phyloP scores from a whole-genome alignment of 2,329 filamentous ascomycete genomes.

The Colletotrichum sp. region DNA sequence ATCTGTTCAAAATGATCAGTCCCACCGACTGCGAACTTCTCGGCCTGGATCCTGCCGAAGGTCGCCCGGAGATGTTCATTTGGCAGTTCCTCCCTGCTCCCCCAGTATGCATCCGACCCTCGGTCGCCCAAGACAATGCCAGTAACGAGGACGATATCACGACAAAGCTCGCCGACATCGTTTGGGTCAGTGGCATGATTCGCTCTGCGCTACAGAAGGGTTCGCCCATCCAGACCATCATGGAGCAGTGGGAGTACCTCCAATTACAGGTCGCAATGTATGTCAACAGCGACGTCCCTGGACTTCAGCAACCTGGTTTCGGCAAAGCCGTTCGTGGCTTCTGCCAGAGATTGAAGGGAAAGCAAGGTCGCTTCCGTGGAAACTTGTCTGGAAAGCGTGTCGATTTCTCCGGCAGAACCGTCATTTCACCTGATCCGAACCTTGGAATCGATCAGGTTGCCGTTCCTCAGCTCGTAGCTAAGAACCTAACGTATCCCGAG shows the following conservation, averaged over 20 bases:
- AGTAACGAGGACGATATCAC: conserved; percentile 98
- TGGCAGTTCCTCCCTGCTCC: conserved; percentile 97
- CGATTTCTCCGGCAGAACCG: conserved; percentile 95
- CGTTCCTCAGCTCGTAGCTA: conserved; percentile 89
- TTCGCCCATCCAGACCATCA: conserved; percentile 84
- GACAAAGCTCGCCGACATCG: conserved; percentile 95
- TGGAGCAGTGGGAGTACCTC: conserved; percentile 98
- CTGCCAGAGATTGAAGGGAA: conserved; percentile 94
- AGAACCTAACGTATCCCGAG: conserved; percentile 95
- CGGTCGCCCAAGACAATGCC: conserved; percentile 89
- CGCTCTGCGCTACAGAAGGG: conserved; percentile 83
- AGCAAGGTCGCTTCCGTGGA: conserved; percentile 95
- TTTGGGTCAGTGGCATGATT: conserved; percentile 89
- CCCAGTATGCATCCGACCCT: conserved; percentile 91
- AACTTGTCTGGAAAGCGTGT: conserved; percentile 98
- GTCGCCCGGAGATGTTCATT: conserved; percentile 93
- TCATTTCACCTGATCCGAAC: conserved; percentile 97
- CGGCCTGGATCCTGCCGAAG: conserved; percentile 84
- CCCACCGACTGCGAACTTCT: conserved; percentile 89
- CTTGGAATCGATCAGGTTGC: conserved; percentile 92
- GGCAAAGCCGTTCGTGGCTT: conserved; percentile 92
- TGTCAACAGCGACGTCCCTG: conserved; percentile 95
- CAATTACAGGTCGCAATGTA: conserved; percentile 97
- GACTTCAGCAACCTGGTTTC: conserved; percentile 85
- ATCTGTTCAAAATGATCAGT: conserved; percentile 88